Evolutionary conservation across 2,329 filamentous ascomycete genomes (phyloP).

Genomic region (Cercospora beticola): DNA sequence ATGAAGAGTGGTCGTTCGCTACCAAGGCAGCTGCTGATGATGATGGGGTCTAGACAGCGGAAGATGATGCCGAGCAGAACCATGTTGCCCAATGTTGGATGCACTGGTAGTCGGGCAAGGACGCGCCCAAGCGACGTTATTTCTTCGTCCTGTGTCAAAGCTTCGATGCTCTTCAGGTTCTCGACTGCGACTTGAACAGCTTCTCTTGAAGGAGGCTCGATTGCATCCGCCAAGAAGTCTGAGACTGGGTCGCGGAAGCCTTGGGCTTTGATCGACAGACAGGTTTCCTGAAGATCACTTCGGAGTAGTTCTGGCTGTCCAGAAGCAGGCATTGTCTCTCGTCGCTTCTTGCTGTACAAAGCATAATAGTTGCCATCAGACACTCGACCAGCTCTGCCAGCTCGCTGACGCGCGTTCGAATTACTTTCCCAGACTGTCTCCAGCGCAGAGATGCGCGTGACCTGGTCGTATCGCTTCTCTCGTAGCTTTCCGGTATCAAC

Average conservation of each 20-base stretch:
- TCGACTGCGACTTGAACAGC: conserved; percentile 43
- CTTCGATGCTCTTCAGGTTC: conserved; percentile 44
- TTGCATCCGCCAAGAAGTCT: conserved; percentile 45
- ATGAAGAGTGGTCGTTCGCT: conserved; percentile 40
- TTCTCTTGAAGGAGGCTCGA: conserved; percentile 46
- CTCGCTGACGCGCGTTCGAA: conserved; percentile 50
- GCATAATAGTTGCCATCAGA: conserved; percentile 52
- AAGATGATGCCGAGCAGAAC: conserved; percentile 54
- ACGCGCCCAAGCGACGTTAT: conserved; percentile 50
- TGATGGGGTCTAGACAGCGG: conserved; percentile 52
- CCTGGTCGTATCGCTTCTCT: conserved; percentile 43
- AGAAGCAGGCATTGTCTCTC: conserved; percentile 37
- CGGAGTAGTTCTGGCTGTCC: conserved; percentile 46
- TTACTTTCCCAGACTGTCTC: conserved; percentile 49
- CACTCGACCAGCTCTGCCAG: conserved; percentile 53
- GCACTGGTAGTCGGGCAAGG: conserved; percentile 43
- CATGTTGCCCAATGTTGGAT: conserved; percentile 51
- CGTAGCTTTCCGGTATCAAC: conserved; percentile 50
- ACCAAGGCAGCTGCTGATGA: conserved; percentile 45
- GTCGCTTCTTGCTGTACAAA: conserved; percentile 44
- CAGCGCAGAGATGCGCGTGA: conserved; percentile 41
- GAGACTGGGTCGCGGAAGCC: conserved; percentile 42
- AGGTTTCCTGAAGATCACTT: conserved; percentile 47
- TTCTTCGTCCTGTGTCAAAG: conserved; percentile 45
- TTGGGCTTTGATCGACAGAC: conserved; percentile 46